Base-by-base conservation (phyloP, 345 rosid species). In the Syzygium jambos region DNA sequence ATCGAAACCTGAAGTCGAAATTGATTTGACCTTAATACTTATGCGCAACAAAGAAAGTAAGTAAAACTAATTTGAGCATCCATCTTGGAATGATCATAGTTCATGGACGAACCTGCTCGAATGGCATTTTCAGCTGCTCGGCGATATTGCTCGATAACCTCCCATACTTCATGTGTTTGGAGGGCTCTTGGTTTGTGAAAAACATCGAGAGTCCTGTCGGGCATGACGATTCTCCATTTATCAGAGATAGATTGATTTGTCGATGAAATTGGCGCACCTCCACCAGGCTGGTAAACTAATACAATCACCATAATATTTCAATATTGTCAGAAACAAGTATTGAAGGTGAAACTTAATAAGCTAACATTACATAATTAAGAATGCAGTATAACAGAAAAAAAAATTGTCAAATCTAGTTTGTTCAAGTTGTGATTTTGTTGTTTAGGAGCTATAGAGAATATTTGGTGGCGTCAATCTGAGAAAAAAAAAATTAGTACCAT, bases 221-320 rank as follows among this genome's bases (percentile, higher is more conserved):
- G 91, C 90, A 91, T 53, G 6, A 89, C 89, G 53, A 87, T 89
- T 51, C 83, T 89, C 89, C 89, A 90, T 84, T 91, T 89, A n/a
- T 87, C 87, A 1, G 94, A 91, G 52, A 91, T 85, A 16, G 89
- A 51, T 84, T 89, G 89, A 89, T 85, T 87, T 15, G 93, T 90
- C 1, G 91, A 92, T 16, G 94, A 92, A 63, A 92, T 88, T 11
- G 88, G 94, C 19, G 88, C 90, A 17, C 86, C 89, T 30, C 92
- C 91, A 84, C 87, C 89, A 4, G 91, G 93, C 83, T 90, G 93
- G 83, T 88, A 90, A 68, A 88, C 92, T 90, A 27, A 19, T n/a
- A 10, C 23, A 2, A 84, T 52, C 14, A 8, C 14, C 85, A 22
- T n/a, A 46, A 56, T 38, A 53, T 63, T 6, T 87, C 38, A 80